A percentile compares a stretch with the other conserved stretches of the same genome.
These are phyloP conservation scores for Fusarium ambrosium DNA, from an alignment of 2,329 filamentous ascomycete genomes.

Conservation along the genomic window DNA sequence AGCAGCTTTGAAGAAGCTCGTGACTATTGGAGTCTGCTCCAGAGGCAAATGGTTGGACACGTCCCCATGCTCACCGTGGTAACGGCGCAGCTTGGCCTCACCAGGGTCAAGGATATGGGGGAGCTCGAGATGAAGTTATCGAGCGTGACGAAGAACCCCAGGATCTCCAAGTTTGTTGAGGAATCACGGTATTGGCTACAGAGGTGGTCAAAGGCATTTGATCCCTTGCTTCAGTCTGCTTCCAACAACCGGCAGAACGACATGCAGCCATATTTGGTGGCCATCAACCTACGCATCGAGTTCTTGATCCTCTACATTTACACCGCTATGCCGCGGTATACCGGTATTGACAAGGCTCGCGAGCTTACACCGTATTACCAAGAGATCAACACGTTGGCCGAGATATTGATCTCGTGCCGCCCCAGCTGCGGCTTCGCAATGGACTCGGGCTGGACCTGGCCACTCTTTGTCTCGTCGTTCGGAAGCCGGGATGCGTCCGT, in stretches of 20 bases:
- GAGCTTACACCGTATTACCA: conserved; percentile 58
- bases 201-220: conserved; percentile 56
- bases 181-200: conserved; percentile 56
- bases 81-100: conserved; percentile 49
- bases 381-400: conserved; percentile 56
- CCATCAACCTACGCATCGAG: conserved; percentile 58
- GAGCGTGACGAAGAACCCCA: conserved; percentile 49
- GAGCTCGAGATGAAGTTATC: conserved; percentile 50
- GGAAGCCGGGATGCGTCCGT: conserved; percentile 57
- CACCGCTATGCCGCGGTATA: conserved; percentile 55
- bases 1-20: conserved; percentile 51
- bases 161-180: conserved; percentile 51
- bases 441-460: conserved; percentile 62
- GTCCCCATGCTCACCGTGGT: conserved; percentile 52
- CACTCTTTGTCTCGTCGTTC: conserved; percentile 57
- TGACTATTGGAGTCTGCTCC: conserved; percentile 56
- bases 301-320: conserved; percentile 59
- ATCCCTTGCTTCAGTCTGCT: conserved; percentile 51
- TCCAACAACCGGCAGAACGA: conserved; percentile 43
- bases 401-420: conserved; percentile 53
- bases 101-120: conserved; percentile 41
- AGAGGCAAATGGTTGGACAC: conserved; percentile 54
- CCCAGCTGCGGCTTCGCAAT: conserved; percentile 59
- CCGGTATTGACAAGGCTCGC: conserved; percentile 52
- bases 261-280: conserved; percentile 49